phyloP scores from a whole-genome alignment of 148 eudicot species.

The Silene latifolia region DNA sequence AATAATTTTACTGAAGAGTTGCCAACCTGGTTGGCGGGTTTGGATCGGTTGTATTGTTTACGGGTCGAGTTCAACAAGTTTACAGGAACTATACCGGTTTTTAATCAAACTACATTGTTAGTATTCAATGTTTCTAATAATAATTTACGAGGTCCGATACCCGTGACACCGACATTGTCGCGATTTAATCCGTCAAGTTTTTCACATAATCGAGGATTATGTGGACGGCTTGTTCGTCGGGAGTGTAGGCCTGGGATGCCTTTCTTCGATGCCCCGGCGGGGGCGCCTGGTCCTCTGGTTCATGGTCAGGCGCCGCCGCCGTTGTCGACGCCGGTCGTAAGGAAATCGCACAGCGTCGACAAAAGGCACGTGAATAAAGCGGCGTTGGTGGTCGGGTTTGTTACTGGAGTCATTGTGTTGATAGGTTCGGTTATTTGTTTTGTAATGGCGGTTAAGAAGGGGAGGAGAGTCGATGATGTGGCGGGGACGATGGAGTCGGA shows the following conservation, averaged over 20 bases:
- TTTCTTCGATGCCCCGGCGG: conserved; percentile 31
- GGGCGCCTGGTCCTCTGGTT: conserved; percentile 8
- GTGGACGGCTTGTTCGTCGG: conserved; percentile 41
- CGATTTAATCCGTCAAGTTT: conserved; percentile 28
- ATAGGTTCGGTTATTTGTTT: conserved; percentile 27
- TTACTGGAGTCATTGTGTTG: conserved; percentile 24
- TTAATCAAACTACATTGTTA: conserved; percentile 45
- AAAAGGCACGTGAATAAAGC: conserved; percentile 16
- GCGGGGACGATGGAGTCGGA: conserved; percentile 18
- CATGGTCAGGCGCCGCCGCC: background rate
- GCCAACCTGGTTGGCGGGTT: conserved; percentile 27
- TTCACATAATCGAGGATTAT: conserved; percentile 32
- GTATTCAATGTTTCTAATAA: conserved; percentile 50
- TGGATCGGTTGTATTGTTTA: conserved; percentile 34
- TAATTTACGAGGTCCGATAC: conserved; percentile 42
- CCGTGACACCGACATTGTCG: conserved; percentile 32
- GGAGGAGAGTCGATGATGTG: conserved; percentile 2
- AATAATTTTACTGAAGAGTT: conserved; percentile 36
- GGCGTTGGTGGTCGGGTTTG: conserved; percentile 29
- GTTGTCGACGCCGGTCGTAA: background rate
- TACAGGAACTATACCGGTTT: conserved; percentile 37
- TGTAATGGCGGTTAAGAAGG: conserved; percentile 30
- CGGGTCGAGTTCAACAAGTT: conserved; percentile 43
- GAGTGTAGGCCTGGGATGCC: conserved; percentile 32
- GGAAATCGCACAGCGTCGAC: conserved; percentile 20